Percentiles rank a stretch among this genome's conserved stretches.
phyloP scores from a whole-genome alignment of 495 filamentous ascomycete genomes.

The Bombardia bombarda region DNA sequence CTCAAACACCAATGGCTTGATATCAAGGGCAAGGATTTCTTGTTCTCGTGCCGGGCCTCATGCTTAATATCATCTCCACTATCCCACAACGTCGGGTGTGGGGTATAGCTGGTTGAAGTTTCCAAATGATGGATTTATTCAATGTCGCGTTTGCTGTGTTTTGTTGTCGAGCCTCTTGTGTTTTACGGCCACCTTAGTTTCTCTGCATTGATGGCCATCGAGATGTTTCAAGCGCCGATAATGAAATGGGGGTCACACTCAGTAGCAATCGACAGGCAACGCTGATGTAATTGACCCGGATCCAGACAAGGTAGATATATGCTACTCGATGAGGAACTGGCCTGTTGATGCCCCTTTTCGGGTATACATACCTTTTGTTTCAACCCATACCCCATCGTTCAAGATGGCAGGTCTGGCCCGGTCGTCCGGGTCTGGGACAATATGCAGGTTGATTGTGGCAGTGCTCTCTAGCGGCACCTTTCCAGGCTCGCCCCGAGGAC shows the following conservation, averaged over 20 bases:
- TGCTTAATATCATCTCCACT: conserved; percentile 1
- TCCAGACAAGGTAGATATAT: no score
- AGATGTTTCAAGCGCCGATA: neutral
- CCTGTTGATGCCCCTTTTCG: no score
- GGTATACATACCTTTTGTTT: no score
- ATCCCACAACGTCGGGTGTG: neutral
- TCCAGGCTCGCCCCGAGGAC: neutral
- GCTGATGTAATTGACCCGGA: no score
- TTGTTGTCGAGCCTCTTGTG: neutral
- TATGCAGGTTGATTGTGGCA: conserved; percentile 19
- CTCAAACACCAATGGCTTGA: conserved; percentile 9
- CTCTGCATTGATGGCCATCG: neutral
- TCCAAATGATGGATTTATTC: neutral
- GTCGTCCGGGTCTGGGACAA: conserved; percentile 7
- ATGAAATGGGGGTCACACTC: no score
- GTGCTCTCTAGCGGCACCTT: conserved; percentile 18
- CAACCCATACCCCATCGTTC: no score
- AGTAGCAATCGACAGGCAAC: no score
- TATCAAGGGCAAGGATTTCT: conserved; percentile 10
- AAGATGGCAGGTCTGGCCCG: no score
- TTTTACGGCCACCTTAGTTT: neutral
- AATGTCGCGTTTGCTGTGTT: neutral
- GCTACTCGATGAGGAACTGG: no score
- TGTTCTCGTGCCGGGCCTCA: conserved; percentile 5
- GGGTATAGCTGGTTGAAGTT: neutral